These are phyloP conservation scores for Eimeria tenella DNA, from an alignment of 169 alveolate genomes.

Conservation along the genomic window DNA sequence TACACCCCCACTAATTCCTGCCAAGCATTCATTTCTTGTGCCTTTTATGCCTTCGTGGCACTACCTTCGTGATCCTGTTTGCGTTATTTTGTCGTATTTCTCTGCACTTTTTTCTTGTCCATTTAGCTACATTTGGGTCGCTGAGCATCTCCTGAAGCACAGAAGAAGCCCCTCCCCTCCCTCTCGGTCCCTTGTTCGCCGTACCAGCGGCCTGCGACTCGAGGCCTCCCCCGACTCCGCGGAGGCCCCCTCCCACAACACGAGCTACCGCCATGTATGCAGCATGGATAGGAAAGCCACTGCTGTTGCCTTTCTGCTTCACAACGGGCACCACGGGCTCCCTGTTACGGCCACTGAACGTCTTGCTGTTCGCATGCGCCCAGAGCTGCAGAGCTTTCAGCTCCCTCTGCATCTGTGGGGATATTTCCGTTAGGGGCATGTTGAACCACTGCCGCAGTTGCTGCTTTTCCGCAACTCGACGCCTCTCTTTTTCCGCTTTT, in stretches of 20 bases:
- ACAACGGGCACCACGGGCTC: background rate
- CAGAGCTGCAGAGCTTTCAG: conserved; percentile 41
- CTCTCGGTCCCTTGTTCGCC: background rate
- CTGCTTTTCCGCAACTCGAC: background rate
- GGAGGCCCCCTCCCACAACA: background rate
- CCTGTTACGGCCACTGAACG: background rate
- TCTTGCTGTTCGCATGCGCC: conserved; percentile 12
- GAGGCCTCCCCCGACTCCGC: conserved; percentile 13
- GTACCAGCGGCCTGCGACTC: conserved; percentile 9
- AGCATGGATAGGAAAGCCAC: background rate
- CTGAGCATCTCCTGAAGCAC: conserved; percentile 2
- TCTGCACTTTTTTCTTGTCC: conserved; percentile 16
- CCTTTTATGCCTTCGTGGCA: background rate
- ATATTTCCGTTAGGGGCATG: conserved; percentile 1
- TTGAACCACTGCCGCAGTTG: background rate
- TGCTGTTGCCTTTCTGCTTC: background rate
- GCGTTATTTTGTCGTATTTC: background rate
- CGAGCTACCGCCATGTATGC: conserved; percentile 16
- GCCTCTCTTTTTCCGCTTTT: too few species aligned
- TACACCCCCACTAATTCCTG: too few species aligned
- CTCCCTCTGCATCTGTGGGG: conserved; percentile 10
- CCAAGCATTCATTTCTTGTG: background rate
- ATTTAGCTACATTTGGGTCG: background rate
- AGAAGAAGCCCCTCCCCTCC: conserved; percentile 7
- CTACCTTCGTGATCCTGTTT: background rate